Evolutionary conservation across 2,329 filamentous ascomycete species (phyloP).

Genomic region (Clarireedia hainanense): DNA sequence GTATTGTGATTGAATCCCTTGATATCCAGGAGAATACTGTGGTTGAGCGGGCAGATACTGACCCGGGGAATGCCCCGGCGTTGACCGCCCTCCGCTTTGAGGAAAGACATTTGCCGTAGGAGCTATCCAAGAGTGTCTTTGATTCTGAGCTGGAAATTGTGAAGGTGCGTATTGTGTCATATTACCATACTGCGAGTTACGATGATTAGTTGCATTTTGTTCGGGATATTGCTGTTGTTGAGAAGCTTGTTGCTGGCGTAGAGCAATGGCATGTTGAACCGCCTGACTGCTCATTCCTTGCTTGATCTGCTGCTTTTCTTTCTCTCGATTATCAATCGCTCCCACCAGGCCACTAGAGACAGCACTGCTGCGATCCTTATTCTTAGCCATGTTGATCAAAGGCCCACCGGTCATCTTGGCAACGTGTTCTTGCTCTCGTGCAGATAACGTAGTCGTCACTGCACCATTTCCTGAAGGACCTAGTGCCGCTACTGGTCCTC

Average conservation of each 20-base stretch:
- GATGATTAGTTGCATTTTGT: constrained; percentile 13
- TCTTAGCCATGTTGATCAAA: constrained; percentile 51
- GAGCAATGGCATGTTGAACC: constrained; percentile 65
- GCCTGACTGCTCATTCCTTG: constrained; percentile 61
- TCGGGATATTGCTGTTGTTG: constrained; percentile 22
- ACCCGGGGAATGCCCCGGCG: constrained; percentile 14
- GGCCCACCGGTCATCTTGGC: constrained; percentile 73
- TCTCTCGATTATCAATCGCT: constrained; percentile 71
- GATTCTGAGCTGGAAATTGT: constrained; percentile 24
- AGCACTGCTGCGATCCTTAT: constrained; percentile 32
- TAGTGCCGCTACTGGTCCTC: constrained; percentile 41
- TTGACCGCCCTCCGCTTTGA: constrained; percentile 31
- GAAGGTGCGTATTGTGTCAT: constrained; percentile 20
- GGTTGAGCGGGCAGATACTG: background rate
- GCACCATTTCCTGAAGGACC: constrained; percentile 32
- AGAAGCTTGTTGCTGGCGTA: constrained; percentile 49
- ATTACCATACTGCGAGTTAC: constrained; percentile 19
- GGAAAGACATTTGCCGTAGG: constrained; percentile 27
- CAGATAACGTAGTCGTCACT: constrained; percentile 59
- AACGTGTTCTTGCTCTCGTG: constrained; percentile 83
- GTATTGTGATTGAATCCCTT: background rate
- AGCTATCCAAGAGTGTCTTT: constrained; percentile 27
- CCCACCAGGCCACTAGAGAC: constrained; percentile 62
- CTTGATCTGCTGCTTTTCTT: constrained; percentile 65
- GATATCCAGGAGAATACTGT: constrained; percentile 2